phyloP scores from a whole-genome alignment of 148 eudicot genomes.

The Vaccinium corymbosum region DNA sequence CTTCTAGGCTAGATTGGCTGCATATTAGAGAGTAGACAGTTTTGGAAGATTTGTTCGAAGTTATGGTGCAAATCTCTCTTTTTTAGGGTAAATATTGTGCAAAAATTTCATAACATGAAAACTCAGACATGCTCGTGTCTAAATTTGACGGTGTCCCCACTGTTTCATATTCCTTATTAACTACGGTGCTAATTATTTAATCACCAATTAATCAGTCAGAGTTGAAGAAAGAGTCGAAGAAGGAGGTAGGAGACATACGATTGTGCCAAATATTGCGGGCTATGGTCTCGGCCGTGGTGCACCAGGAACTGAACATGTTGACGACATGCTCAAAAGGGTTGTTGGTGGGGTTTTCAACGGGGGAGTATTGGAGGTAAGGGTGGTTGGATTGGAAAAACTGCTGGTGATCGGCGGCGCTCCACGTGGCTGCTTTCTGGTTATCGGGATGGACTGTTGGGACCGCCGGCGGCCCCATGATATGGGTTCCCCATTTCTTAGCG shows the following conservation, averaged over 20 bases:
- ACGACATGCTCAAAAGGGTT: constrained; percentile 51
- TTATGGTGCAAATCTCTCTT: too few species aligned
- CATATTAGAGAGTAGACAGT: too few species aligned
- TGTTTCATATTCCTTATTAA: too few species aligned
- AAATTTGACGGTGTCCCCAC: too few species aligned
- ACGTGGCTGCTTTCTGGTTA: constrained; percentile 58
- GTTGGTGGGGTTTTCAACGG: constrained; percentile 43
- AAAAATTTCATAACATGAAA: too few species aligned
- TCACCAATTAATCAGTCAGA: neutral
- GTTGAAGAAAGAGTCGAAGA: neutral
- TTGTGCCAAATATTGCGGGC: constrained; percentile 64
- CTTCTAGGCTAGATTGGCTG: too few species aligned
- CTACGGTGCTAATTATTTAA: too few species aligned
- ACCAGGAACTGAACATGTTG: constrained; percentile 56
- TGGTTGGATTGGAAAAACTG: constrained; percentile 32
- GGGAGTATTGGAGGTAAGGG: constrained; percentile 53
- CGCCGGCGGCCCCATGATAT: constrained; percentile 62
- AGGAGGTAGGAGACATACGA: constrained; percentile 20
- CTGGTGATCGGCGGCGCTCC: constrained; percentile 50
- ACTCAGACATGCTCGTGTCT: too few species aligned
- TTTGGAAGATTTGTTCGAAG: too few species aligned
- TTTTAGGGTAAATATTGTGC: too few species aligned
- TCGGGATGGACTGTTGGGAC: constrained; percentile 54
- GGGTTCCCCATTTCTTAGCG: constrained; percentile 63
- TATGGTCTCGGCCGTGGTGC: constrained; percentile 42